These are phyloP conservation scores for Symmetrospora coprosmae DNA, from an alignment of 768 basidiomycete species.

Conservation along the genomic window DNA sequence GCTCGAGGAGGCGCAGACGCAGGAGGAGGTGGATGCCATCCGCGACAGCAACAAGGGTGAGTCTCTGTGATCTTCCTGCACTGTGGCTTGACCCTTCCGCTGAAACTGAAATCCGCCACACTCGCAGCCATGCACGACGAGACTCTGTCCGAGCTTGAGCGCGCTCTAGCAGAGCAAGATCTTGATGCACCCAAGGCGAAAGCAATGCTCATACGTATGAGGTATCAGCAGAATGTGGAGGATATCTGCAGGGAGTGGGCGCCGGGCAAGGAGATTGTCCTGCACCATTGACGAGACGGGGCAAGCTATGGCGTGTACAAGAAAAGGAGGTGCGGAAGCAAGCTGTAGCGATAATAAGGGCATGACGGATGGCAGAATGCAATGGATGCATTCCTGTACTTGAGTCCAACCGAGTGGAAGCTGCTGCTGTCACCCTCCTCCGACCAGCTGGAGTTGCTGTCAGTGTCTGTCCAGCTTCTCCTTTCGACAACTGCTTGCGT, in stretches of 20 bases:
- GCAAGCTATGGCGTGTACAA: too few species aligned
- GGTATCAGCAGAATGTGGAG: slow-evolving; percentile 38
- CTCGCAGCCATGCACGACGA: slow-evolving; percentile 32
- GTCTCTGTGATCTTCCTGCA: slow-evolving; percentile 17
- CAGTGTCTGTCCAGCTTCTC: too few species aligned
- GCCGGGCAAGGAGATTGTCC: slow-evolving; percentile 25
- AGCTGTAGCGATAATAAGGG: too few species aligned
- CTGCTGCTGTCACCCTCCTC: too few species aligned
- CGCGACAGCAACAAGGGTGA: slow-evolving; percentile 35
- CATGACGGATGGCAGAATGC: too few species aligned
- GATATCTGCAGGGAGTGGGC: slow-evolving; percentile 38
- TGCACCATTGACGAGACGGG: too few species aligned
- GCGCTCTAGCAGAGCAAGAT: slow-evolving; percentile 32
- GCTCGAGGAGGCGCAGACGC: slow-evolving; percentile 37
- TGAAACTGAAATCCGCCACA: not conserved
- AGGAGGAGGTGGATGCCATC: slow-evolving; percentile 35
- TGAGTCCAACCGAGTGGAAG: too few species aligned
- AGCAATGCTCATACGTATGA: slow-evolving; percentile 35
- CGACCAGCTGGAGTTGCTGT: too few species aligned
- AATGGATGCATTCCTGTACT: too few species aligned
- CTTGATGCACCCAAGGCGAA: slow-evolving; percentile 33
- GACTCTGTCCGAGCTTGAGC: slow-evolving; percentile 29
- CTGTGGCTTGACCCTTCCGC: not conserved
- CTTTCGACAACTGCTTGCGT: too few species aligned
- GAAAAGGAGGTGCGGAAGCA: too few species aligned